Conservation (phyloP, 441 rosid genomes). For the Populus trichocarpa region DNA sequence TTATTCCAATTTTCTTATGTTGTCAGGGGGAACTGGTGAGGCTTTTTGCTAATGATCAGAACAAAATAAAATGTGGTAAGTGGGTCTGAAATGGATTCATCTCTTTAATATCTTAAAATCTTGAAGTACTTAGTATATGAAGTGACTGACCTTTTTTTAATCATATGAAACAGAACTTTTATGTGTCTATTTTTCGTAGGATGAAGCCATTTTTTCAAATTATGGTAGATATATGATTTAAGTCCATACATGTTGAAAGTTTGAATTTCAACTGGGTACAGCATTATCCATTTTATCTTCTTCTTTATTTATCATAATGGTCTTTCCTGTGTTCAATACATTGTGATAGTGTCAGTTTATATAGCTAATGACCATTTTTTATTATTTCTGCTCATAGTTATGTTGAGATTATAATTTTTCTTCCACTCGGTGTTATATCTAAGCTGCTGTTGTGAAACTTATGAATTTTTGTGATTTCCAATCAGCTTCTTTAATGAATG, state of each 20-base stretch:
- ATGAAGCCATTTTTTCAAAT: neutral
- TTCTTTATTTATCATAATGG: neutral
- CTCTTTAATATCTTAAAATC: slow-evolving; percentile 10
- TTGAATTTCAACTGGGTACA: neutral
- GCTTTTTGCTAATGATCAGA: slow-evolving; percentile 77
- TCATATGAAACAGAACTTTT: neutral
- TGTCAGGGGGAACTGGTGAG: slow-evolving; percentile 82
- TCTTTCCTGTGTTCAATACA: too few relatives aligned
- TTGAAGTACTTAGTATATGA: neutral
- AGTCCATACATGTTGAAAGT: neutral
- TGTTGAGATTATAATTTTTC: slow-evolving; percentile 1
- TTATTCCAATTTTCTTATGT: slow-evolving; percentile 9
- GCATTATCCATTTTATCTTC: neutral
- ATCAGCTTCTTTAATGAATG: neutral
- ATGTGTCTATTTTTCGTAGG: neutral
- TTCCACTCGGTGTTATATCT: neutral
- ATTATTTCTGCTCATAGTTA: neutral
- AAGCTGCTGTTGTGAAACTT: neutral
- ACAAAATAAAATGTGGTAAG: slow-evolving; percentile 89
- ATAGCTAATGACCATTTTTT: neutral
- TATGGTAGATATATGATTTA: neutral
- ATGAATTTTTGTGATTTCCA: neutral
- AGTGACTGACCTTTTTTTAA: neutral
- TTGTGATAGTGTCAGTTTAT: neutral
- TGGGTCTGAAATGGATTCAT: slow-evolving; percentile 9